Percentiles rank a stretch among this genome's conserved stretches.
Evolutionary conservation across 1,284 basidiomycete species (phyloP).

Genomic region (Tetrapyrgos nigripes): DNA sequence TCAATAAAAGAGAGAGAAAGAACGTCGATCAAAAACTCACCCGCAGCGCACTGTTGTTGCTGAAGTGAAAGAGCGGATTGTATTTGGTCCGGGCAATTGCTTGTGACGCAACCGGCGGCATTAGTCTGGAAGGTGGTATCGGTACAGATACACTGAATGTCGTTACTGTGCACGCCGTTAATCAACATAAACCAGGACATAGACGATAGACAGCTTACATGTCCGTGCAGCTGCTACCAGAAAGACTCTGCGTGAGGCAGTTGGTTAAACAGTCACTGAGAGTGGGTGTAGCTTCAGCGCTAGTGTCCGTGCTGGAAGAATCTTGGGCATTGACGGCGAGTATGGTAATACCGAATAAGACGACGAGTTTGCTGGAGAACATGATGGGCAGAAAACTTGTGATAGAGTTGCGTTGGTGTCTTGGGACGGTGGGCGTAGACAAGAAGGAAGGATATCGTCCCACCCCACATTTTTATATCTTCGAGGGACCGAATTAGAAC

Average conservation of each 20-base stretch:
- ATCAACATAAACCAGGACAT: neutral
- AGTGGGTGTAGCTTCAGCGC: too few species aligned
- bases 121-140: constrained; percentile 22
- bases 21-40: neutral
- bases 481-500: too few species aligned
- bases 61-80: neutral
- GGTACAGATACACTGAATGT: constrained; percentile 23
- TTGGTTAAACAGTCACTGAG: neutral
- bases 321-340: neutral
- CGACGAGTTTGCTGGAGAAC: neutral
- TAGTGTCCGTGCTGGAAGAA: too few species aligned
- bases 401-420: too few species aligned
- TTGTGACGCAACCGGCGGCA: constrained; percentile 19
- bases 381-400: too few species aligned
- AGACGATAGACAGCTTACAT: neutral
- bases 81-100: constrained; percentile 14
- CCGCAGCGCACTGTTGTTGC: neutral
- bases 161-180: constrained; percentile 10
- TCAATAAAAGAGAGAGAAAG: too few species aligned
- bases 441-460: too few species aligned
- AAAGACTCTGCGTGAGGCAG: neutral
- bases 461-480: too few species aligned
- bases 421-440: too few species aligned
- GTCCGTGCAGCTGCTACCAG: neutral
- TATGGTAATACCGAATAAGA: neutral